Base-by-base conservation (phyloP, 352 stramenopile genomes). In the Globisporangium polare region DNA sequence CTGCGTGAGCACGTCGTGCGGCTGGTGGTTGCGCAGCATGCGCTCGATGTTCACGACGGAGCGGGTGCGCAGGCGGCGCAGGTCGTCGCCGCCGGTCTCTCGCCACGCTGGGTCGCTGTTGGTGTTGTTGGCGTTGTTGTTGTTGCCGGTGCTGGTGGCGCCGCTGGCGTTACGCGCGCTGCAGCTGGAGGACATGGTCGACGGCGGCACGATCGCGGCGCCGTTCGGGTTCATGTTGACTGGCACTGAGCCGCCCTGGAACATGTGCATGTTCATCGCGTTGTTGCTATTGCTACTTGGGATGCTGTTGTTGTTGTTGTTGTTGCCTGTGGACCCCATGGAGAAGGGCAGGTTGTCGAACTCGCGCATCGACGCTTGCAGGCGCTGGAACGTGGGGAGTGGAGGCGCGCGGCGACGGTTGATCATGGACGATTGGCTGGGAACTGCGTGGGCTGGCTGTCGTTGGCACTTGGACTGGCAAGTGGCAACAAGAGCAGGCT, bases 1-100 rank as follows among this genome's bases (percentile, higher is more conserved):
- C 29, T 86, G 69, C 0, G 73, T 89, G 54, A 86, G 70, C 67
- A 86, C 79, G 50, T 86, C 76, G 66, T 89, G 77, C 33, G 79
- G 79, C 13, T 69, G 68, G 68, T 88, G 78, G 64, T 69, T 73
- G 22, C 75, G 73, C 41, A 89, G 69, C 79, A 89, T 85, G 63
- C 77, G 75, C 56, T 86, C 77, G 55, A 86, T 83, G 49, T 65
- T 69, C 52, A 88, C 67, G 46, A 86, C 75, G 66, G 72, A 70
- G 51, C 75, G 73, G 47, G 75, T 78, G 45, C 78, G 78, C 22
- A 75, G 66, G 15, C 69, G 73, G 37, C 75, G 75, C 20, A 78
- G 62, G 49, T 68, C 71, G 26, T 74, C 41, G 35, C 61, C 39
- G 39, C 46, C 49, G n/a, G 33, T 39, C 58, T 63, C 46, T 26